Evolutionary conservation across 306 rosid genomes (phyloP).

Genomic region (Sophora flavescens): DNA sequence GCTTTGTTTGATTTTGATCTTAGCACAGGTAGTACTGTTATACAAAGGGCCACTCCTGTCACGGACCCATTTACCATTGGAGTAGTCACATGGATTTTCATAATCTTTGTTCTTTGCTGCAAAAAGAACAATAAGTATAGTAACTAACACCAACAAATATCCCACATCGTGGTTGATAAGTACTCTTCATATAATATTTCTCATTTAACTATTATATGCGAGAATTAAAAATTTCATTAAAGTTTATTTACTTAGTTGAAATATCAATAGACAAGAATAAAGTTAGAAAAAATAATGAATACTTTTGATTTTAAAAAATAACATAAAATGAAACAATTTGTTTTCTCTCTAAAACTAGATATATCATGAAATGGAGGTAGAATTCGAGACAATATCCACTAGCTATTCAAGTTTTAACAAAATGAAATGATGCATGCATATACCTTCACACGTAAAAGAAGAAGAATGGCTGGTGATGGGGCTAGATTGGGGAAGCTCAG

Average conservation of each 20-base stretch:
- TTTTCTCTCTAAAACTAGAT: too few species aligned
- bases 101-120: slow-evolving; percentile 51
- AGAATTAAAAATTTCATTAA: too few species aligned
- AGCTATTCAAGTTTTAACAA: neutral
- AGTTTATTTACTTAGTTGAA: too few species aligned
- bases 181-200: neutral
- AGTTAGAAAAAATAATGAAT: too few species aligned
- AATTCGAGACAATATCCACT: neutral
- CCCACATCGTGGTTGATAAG: neutral
- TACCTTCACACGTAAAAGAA: slow-evolving; percentile 47
- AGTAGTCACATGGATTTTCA: slow-evolving; percentile 64
- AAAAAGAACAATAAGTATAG: slow-evolving; percentile 9
- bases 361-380: too few species aligned
- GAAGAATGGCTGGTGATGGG: slow-evolving; percentile 21
- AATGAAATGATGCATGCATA: neutral
- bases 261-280: too few species aligned
- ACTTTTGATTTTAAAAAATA: too few species aligned
- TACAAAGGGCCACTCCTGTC: slow-evolving; percentile 66
- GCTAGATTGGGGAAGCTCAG: slow-evolving; percentile 29
- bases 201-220: too few species aligned
- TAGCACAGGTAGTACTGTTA: slow-evolving; percentile 66
- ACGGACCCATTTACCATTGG: slow-evolving; percentile 66
- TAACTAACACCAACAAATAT: neutral
- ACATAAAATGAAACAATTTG: too few species aligned
- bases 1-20: slow-evolving; percentile 58